Evolutionary conservation across 345 rosid species (phyloP), one percentile per base, ranked within the genome.

Genomic region (Rhizophora mangle): DNA sequence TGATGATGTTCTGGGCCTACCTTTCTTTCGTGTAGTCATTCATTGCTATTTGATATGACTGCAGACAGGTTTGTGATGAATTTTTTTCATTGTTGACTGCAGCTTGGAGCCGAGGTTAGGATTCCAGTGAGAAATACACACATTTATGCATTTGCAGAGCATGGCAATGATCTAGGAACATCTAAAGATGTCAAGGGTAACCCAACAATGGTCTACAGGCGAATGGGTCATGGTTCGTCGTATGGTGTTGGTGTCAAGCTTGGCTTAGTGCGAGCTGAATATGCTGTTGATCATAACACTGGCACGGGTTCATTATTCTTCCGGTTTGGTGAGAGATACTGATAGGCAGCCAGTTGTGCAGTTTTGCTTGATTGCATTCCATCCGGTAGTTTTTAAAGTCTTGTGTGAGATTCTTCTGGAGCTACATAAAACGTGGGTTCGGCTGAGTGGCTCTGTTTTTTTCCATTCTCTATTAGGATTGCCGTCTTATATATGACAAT

Each of bases 131-230:
- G 77, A 76, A 92, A 85, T 74, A 95, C 98, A 0, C 94, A 92
- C 19, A 79, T 88, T 4, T 95, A 90, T 68, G 89, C 90, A 20
- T 95, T 95, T 83, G 97, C 87, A 11, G 98, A 95, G 82, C 99
- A 95, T 69, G 99, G 99, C 65, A 95, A 84, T 39, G 98, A 95
- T 78, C 82, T 92, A 64, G 99, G 99, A 79, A 86, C 86, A 73
- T 95, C 98, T 3, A 92, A 95, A 83, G 96, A 90, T 68, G 96
- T 95, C 68, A 95, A 95, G 76, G 99, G 99, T 36, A 95, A 95
- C 74, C 99, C 99, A 37, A 95, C 99, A 15, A 96, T 86, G 60
- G 98, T 90, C 9, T 95, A 92, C 75, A 82, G 92, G 79, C 88
- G 98, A 79, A 77, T 82, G 96, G 98, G 97, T 46, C 88, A 85